Percentiles rank a stretch among this genome's conserved stretches.
phyloP scores from a whole-genome alignment of 2,329 filamentous ascomycete species.

The Parafenestella ontariensis region DNA sequence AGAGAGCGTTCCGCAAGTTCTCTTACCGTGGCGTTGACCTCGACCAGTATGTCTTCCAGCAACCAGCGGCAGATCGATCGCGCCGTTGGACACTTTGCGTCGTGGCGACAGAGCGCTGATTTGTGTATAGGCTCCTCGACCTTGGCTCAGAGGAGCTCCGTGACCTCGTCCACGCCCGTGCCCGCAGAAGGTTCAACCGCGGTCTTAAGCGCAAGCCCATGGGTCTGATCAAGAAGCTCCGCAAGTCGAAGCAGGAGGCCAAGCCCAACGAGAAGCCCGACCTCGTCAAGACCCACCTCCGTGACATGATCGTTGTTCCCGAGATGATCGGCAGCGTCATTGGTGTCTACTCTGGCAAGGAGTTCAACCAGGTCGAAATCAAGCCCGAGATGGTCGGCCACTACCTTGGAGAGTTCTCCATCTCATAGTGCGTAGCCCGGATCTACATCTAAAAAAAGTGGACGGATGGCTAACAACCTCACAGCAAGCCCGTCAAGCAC shows the following conservation, averaged over 20 bases:
- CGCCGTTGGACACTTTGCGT: slow-evolving; percentile 1
- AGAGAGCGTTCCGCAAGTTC: slow-evolving; percentile 99
- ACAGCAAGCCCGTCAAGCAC: slow-evolving; percentile 99
- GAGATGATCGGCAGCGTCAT: slow-evolving; percentile 99
- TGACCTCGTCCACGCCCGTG: slow-evolving; percentile 98
- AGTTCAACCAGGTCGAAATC: slow-evolving; percentile 99
- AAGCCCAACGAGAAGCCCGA: slow-evolving; percentile 98
- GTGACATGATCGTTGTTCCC: slow-evolving; percentile 99
- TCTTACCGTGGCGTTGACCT: slow-evolving; percentile 99
- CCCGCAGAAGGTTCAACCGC: slow-evolving; percentile 98
- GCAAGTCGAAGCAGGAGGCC: slow-evolving; percentile 72
- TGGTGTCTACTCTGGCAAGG: slow-evolving; percentile 99
- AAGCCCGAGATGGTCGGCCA: slow-evolving; percentile 99
- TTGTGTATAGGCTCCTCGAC: slow-evolving; percentile 82
- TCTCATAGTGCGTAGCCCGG: slow-evolving; percentile 85
- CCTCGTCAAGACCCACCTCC: slow-evolving; percentile 98
- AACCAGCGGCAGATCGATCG: neutral
- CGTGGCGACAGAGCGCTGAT: slow-evolving; percentile 24
- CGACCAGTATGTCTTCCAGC: slow-evolving; percentile 79
- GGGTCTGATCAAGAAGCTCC: slow-evolving; percentile 99
- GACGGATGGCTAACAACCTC: slow-evolving; percentile 50
- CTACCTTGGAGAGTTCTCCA: slow-evolving; percentile 99
- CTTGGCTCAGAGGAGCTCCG: slow-evolving; percentile 98
- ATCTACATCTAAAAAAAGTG: neutral
- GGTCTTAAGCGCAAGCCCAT: slow-evolving; percentile 99